phyloP scores from a whole-genome alignment of 1,139 yeast species.

The Magnusiomyces paraingens region DNA sequence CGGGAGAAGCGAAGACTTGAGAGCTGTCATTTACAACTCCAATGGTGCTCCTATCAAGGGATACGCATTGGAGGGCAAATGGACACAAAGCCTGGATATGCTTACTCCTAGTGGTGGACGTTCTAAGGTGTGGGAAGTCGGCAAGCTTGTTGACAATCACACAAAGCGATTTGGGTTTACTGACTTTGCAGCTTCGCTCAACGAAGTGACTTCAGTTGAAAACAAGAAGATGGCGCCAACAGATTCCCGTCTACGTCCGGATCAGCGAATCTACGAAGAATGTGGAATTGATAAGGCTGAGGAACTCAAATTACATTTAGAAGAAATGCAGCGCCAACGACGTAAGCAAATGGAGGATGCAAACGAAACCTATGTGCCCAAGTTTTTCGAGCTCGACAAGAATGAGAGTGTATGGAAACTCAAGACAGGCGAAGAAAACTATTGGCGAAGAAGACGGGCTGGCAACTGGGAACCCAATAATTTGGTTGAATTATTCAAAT shows the following conservation, averaged over 20 bases:
- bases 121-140: constrained; percentile 54
- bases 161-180: constrained; percentile 78
- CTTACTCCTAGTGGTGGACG: constrained; percentile 15
- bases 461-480: constrained; percentile 30
- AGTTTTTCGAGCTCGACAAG: constrained; percentile 46
- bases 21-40: constrained; percentile 46
- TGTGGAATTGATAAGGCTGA: constrained; percentile 72
- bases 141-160: constrained; percentile 53
- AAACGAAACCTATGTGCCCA: constrained; percentile 46
- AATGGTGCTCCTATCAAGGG: constrained; percentile 29
- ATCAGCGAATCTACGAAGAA: constrained; percentile 61
- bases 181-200: constrained; percentile 69
- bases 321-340: constrained; percentile 73
- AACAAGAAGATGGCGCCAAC: constrained; percentile 64
- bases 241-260: constrained; percentile 88
- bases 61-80: constrained; percentile 56
- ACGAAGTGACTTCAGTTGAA: constrained; percentile 70
- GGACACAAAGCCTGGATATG: constrained; percentile 46
- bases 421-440: constrained; percentile 56
- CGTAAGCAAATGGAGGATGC: constrained; percentile 52
- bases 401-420: constrained; percentile 51
- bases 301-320: constrained; percentile 54
- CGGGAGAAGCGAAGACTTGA: constrained; percentile 78
- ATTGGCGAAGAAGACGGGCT: constrained; percentile 61
- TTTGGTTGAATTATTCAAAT: constrained; percentile 19